These are phyloP conservation scores for Holtermannia corniformis DNA, from an alignment of 768 basidiomycete genomes.

Conservation along the genomic window DNA sequence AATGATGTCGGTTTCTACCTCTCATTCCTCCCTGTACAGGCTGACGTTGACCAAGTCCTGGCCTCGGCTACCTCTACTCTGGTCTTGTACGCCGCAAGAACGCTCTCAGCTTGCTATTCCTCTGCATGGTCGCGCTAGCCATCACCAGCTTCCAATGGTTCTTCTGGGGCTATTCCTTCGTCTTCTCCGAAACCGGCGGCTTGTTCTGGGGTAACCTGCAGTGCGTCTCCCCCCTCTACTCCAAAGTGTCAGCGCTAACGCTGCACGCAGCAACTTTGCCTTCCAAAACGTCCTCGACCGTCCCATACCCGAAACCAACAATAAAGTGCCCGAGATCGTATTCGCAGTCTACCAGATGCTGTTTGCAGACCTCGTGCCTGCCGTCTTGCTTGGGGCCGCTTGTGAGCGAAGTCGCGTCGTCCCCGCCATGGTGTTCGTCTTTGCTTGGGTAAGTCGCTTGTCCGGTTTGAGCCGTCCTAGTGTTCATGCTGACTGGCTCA, in stretches of 20 bases:
- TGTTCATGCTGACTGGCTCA: neutral
- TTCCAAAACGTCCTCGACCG: constrained; percentile 39
- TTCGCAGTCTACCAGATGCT: constrained; percentile 33
- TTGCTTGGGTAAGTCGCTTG: constrained; percentile 52
- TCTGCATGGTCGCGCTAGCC: constrained; percentile 64
- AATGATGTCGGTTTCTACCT: constrained; percentile 76
- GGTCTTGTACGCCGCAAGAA: constrained; percentile 88
- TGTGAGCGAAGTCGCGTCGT: constrained; percentile 81
- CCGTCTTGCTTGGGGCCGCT: constrained; percentile 66
- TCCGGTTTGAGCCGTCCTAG: too few relatives aligned
- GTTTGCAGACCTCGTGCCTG: constrained; percentile 62
- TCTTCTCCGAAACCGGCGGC: constrained; percentile 39
- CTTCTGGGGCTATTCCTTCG: constrained; percentile 38
- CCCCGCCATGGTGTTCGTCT: constrained; percentile 80
- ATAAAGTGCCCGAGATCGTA: constrained; percentile 40
- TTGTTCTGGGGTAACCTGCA: constrained; percentile 37
- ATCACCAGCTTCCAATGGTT: constrained; percentile 45
- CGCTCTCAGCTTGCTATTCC: constrained; percentile 79
- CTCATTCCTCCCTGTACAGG: neutral
- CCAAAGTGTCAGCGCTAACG: neutral
- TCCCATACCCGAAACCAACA: constrained; percentile 39
- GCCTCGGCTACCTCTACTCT: constrained; percentile 52
- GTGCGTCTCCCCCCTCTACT: constrained; percentile 11
- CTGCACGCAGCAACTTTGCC: constrained; percentile 25
- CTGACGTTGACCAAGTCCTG: constrained; percentile 5